A percentile compares a stretch with the other conserved stretches of the same genome.
These are phyloP conservation scores for Blastobotrys malaysiensis DNA, from an alignment of 1,139 yeast species.

Conservation along the genomic window DNA sequence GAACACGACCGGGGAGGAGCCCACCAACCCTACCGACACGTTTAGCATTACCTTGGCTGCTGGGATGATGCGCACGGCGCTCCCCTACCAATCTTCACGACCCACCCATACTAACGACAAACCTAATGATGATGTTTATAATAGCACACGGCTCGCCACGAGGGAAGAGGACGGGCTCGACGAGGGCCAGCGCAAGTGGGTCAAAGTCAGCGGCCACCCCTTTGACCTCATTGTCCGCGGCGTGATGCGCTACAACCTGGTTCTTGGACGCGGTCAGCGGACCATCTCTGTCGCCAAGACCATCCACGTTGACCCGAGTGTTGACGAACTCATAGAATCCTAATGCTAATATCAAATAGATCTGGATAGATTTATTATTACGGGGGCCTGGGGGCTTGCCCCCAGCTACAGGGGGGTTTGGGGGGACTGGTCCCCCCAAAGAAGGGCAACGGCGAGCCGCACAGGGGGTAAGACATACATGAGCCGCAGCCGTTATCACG, in stretches of 20 bases:
- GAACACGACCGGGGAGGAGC: constrained; percentile 45
- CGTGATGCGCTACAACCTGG: constrained; percentile 67
- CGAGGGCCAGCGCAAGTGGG: constrained; percentile 59
- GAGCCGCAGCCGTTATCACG: background rate
- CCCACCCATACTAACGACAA: background rate
- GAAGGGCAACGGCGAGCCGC: no score
- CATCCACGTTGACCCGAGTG: constrained; percentile 51
- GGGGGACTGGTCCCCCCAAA: no score
- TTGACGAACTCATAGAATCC: constrained; percentile 2
- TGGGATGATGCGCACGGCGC: background rate
- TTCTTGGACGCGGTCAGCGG: constrained; percentile 40
- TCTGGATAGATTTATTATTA: background rate
- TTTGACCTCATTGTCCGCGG: constrained; percentile 86
- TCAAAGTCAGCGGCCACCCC: constrained; percentile 66
- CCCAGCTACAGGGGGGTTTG: no score
- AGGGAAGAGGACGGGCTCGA: constrained; percentile 19
- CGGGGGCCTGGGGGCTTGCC: no score
- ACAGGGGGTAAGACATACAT: no score
- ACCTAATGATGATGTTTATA: background rate
- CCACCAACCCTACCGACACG: constrained; percentile 8
- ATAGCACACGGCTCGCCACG: background rate
- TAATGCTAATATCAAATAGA: background rate
- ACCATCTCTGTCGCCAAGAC: constrained; percentile 33
- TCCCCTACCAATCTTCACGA: background rate
- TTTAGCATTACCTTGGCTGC: background rate